Base-by-base conservation (phyloP, 1,284 basidiomycete genomes). In the Lignosus rhinocerotis region DNA sequence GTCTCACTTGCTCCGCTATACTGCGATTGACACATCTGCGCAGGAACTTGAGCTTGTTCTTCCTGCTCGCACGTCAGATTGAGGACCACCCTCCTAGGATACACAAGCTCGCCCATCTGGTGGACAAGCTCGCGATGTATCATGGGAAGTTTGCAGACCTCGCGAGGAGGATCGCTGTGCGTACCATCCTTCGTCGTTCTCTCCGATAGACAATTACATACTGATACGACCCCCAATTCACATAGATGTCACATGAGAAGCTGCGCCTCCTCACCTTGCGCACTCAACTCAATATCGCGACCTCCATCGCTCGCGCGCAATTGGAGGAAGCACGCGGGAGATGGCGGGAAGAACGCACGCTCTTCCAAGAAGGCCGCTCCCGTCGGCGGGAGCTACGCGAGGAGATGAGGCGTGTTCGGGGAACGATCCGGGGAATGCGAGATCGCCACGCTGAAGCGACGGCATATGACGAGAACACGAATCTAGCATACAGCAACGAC, bases 121-220 rank as follows among this genome's bases (percentile, higher is more conserved):
- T 72, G 56, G 49, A 65, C 55, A 63, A 70, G 60, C 56, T 61
- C 55, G 50, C 89, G 87, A 73, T 80, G 86, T 67, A 62, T 58
- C 51, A 57, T 12, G 53, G 44, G 17, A 68, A 68, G 55, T 67
- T 67, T 53, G 43, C 62, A 6, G 65, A 68, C 43, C 60, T 68
- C 49, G 66, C 61, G 38, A 59, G 64, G 42, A 47, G 66, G 33
- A 62, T 68, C 33, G 34, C 51, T 8, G 64, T 67, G 39, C 55
- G 66, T 58, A n/a, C n/a, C n/a, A n/a, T 3, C 42, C 21, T n/a
- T 51, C 25, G 11, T 43, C 19, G 7, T n/a, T 31, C 17, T 11
- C 14, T 14, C 30, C 38, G 6, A 6, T 16, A 17, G 50, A 5
- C 11, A 12, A 10, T 31, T 19, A 25, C 19, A 25, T 12, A 11